A percentile compares a stretch with the other conserved stretches of the same genome.
Conservation (phyloP, 352 stramenopile genomes). For the Pythium insidiosum region DNA sequence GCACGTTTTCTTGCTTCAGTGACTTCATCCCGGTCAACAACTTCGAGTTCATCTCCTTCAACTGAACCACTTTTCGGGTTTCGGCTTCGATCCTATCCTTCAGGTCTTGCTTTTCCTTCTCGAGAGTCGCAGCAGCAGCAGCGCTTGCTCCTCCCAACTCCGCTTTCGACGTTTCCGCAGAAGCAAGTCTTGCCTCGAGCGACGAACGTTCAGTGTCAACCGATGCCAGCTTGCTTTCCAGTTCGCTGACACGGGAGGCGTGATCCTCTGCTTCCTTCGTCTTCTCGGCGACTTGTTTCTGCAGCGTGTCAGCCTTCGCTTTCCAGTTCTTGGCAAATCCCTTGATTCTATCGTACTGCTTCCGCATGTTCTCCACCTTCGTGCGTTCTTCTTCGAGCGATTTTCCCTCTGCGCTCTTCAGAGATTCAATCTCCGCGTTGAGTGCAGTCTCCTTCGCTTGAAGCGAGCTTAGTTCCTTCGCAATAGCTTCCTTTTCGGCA, state of each 20-base stretch:
- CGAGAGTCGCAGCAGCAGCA: constrained; percentile 11
- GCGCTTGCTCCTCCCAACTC: constrained; percentile 18
- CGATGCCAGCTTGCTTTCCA: constrained; percentile 33
- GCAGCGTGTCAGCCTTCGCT: constrained; percentile 56
- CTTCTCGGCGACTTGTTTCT: constrained; percentile 59
- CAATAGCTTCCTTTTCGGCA: constrained; percentile 41
- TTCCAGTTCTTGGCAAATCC: constrained; percentile 81
- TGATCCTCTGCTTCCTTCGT: constrained; percentile 56
- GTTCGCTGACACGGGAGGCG: constrained; percentile 16
- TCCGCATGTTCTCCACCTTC: constrained; percentile 58
- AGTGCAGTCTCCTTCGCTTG: constrained; percentile 29
- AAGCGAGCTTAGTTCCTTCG: constrained; percentile 33
- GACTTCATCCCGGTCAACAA: constrained; percentile 61
- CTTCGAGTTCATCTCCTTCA: constrained; percentile 71
- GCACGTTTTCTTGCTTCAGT: constrained; percentile 68
- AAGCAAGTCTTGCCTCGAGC: constrained; percentile 32
- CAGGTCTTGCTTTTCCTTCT: constrained; percentile 53
- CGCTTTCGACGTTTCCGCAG: constrained; percentile 19
- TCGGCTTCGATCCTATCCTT: constrained; percentile 53
- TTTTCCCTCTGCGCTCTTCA: constrained; percentile 14
- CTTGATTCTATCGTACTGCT: constrained; percentile 77
- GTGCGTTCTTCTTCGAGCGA: constrained; percentile 43
- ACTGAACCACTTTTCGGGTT: constrained; percentile 48
- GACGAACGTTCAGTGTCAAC: constrained; percentile 30
- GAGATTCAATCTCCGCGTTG: constrained; percentile 32